A percentile compares a stretch with the other conserved stretches of the same genome.
Evolutionary conservation across 169 alveolate species (phyloP).

Genomic region (Miamiensis avidus): DNA sequence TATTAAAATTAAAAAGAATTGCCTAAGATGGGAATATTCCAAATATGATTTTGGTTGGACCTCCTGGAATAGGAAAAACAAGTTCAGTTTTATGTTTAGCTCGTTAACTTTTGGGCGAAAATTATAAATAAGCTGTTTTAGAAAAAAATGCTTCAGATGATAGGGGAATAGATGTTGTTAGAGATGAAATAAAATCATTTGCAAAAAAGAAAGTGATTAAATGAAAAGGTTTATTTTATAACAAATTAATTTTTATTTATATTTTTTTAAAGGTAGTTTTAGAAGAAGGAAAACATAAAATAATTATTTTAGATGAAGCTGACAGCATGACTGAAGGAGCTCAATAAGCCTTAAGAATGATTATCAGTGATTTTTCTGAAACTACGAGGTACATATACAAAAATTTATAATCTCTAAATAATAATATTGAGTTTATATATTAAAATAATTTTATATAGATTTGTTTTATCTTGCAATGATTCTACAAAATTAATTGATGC

Average conservation of each 20-base stretch:
- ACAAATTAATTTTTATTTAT: too few species aligned
- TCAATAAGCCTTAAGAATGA: constrained; percentile 97
- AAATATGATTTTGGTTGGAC: constrained; percentile 95
- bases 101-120: constrained; percentile 93
- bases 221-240: too few species aligned
- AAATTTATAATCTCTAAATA: not conserved
- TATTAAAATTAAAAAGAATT: constrained; percentile 91
- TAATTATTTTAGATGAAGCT: constrained; percentile 99
- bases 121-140: constrained; percentile 89
- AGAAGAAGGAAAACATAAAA: constrained; percentile 95
- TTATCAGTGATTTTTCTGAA: constrained; percentile 96
- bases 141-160: constrained; percentile 99
- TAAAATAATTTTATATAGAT: constrained; percentile 61
- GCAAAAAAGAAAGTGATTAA: constrained; percentile 87
- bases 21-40: constrained; percentile 97
- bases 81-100: constrained; percentile 98
- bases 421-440: too few species aligned
- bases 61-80: constrained; percentile 99
- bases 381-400: constrained; percentile 85
- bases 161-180: constrained; percentile 98
- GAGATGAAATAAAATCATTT: constrained; percentile 96
- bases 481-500: constrained; percentile 98
- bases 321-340: constrained; percentile 99
- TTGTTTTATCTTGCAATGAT: constrained; percentile 99
- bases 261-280: constrained; percentile 73